Evolutionary conservation across 495 filamentous ascomycete genomes (phyloP).

Genomic region (Hyaloscypha variabilis): DNA sequence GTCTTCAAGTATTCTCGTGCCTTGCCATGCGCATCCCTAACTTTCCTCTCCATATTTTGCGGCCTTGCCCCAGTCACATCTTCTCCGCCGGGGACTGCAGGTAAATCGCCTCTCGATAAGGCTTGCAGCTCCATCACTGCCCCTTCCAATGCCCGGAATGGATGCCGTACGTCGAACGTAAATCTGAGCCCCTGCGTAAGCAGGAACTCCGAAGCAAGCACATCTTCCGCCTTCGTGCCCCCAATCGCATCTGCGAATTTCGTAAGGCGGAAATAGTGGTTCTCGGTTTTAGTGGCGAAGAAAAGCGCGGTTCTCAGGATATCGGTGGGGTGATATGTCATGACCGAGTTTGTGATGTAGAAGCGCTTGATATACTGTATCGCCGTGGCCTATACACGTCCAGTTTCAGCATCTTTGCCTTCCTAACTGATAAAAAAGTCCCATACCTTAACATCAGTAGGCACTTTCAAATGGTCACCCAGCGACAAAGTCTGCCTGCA

Average conservation of each 20-base stretch:
- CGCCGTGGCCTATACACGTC: constrained; percentile 70
- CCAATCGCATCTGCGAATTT: constrained; percentile 60
- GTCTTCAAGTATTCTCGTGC: constrained; percentile 76
- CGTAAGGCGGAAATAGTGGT: constrained; percentile 70
- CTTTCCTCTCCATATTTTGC: constrained; percentile 44
- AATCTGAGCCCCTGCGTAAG: constrained; percentile 93
- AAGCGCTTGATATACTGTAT: constrained; percentile 92
- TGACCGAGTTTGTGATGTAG: constrained; percentile 90
- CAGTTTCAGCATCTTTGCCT: background rate
- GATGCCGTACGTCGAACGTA: constrained; percentile 89
- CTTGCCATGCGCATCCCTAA: constrained; percentile 67
- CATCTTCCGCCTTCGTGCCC: constrained; percentile 69
- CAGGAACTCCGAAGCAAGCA: constrained; percentile 87
- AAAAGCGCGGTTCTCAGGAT: constrained; percentile 88
- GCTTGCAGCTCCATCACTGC: constrained; percentile 79
- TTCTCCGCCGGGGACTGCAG: constrained; percentile 20
- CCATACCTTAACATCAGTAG: constrained; percentile 77
- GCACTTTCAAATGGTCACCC: constrained; percentile 74
- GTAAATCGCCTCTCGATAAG: constrained; percentile 53
- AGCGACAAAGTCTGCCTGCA: constrained; percentile 73
- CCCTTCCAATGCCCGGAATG: constrained; percentile 84
- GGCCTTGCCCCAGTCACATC: background rate
- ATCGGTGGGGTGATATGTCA: constrained; percentile 89
- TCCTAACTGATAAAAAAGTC: background rate
- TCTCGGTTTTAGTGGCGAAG: constrained; percentile 90